Evolutionary conservation across 768 basidiomycete species (phyloP), one percentile per base, ranked within the genome.

Genomic region (Phylloporus sp.): DNA sequence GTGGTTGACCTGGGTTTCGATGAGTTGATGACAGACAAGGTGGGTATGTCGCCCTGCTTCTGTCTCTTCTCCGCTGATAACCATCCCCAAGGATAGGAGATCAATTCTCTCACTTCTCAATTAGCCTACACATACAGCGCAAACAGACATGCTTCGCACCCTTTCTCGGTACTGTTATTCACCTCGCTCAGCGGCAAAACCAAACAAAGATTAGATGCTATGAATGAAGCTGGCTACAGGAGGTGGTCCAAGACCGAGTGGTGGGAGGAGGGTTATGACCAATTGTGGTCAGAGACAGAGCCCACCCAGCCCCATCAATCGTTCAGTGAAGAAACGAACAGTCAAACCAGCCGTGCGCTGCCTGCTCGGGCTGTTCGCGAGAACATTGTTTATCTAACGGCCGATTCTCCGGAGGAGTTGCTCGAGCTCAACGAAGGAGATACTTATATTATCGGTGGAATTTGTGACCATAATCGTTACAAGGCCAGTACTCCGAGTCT

Each of bases 391-490:
- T 99, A 99, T 66, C 80, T 99, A 42, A 96, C 96, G 7, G 96
- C 94, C 3, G 96, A 99, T 69, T 84, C 94, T 8, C 77, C 83
- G 24, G 80, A 94, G 40, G 90, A 94, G 67, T 70, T 99, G 34
- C 69, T 74, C n/a, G 84, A 88, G 57, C 77, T 99, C 44, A 81
- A 75, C 44, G 82, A 90, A 44, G 82, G 84, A 34, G 86, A 94
- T 61, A 87, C 84, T 8, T 98, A 98, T 63, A 82, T 99, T 56
- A 93, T 99, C 42, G 95, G 95, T 37, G 95, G 94, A 6, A 86
- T 99, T 56, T 86, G 85, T 49, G 96, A 99, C 66, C 89, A 87
- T 61, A 99, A 99, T 69, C 86, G 95, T 34, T 90, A 94, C 74
- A 97, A 95, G 80, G 95, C 81, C 28, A 38, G 48, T 38, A 21